Conservation (phyloP, 352 stramenopile species). For the Globisporangium cederbergense region DNA sequence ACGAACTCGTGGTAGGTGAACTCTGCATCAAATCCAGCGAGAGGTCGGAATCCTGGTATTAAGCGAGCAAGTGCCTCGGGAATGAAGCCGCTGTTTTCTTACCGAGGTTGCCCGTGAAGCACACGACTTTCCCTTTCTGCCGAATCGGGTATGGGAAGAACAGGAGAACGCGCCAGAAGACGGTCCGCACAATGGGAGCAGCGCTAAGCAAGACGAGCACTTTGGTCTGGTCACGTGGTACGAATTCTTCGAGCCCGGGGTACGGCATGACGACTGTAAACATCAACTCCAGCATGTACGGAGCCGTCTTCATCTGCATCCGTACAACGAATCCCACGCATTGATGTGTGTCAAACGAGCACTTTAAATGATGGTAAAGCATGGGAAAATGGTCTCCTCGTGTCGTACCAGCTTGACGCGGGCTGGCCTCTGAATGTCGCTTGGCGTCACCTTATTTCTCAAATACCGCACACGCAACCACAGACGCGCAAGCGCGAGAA, state of each 20-base stretch:
- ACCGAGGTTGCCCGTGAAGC: slow-evolving; percentile 57
- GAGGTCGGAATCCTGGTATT: neutral
- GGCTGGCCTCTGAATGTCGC: neutral
- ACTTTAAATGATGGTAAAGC: neutral
- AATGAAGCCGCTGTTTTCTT: neutral
- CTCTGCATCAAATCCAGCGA: slow-evolving; percentile 21
- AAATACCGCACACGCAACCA: slow-evolving; percentile 29
- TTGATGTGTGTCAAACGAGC: neutral
- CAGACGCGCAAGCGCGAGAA: slow-evolving; percentile 17
- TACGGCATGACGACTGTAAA: slow-evolving; percentile 46
- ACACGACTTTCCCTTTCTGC: slow-evolving; percentile 60
- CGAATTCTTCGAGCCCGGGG: slow-evolving; percentile 39
- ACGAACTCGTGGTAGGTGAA: slow-evolving; percentile 70
- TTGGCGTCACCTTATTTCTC: neutral
- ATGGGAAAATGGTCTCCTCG: neutral
- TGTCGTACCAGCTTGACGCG: slow-evolving; percentile 5
- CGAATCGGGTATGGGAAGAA: slow-evolving; percentile 72
- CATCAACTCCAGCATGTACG: slow-evolving; percentile 34
- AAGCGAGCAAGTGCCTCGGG: too few relatives aligned
- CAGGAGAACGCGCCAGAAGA: slow-evolving; percentile 51
- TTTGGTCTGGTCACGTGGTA: slow-evolving; percentile 20
- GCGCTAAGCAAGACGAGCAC: slow-evolving; percentile 45
- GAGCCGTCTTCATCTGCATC: slow-evolving; percentile 7
- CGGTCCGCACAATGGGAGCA: slow-evolving; percentile 34
- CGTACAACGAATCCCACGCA: neutral